phyloP scores from a whole-genome alignment of 2,329 filamentous ascomycete species.

The Microdochium nivale region DNA sequence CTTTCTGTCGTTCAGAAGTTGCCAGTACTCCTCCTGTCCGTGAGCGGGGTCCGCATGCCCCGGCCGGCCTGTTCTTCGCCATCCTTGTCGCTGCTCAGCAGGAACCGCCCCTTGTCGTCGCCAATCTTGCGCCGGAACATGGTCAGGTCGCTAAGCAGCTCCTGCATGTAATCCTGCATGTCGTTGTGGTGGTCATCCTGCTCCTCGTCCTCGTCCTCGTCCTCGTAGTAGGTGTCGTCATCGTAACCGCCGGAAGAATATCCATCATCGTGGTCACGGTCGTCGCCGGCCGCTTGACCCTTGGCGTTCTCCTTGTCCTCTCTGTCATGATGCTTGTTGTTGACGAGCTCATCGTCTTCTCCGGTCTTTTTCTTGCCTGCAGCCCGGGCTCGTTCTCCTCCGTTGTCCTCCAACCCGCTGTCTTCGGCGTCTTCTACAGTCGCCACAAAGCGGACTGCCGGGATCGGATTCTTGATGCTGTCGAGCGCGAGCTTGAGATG shows the following conservation, averaged over 20 bases:
- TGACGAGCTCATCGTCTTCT: constrained; percentile 19
- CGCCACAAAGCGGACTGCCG: constrained; percentile 37
- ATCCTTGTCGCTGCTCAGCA: background rate
- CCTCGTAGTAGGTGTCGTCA: too few species aligned
- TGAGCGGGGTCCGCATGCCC: background rate
- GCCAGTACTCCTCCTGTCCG: background rate
- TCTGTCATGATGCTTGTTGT: constrained; percentile 27
- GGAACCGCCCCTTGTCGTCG: constrained; percentile 67
- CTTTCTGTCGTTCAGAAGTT: constrained; percentile 13
- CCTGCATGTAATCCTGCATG: constrained; percentile 61
- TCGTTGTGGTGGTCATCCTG: constrained; percentile 48
- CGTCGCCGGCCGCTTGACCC: constrained; percentile 27
- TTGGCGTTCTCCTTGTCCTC: constrained; percentile 40
- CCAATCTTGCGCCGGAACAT: constrained; percentile 79
- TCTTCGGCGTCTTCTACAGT: constrained; percentile 9
- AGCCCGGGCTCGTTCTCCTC: constrained; percentile 10
- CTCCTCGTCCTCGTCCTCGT: constrained; percentile 41
- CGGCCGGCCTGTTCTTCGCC: background rate
- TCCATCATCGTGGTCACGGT: constrained; percentile 32
- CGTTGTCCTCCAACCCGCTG: constrained; percentile 14
- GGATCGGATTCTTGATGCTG: constrained; percentile 87
- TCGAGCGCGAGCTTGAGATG: constrained; percentile 82
- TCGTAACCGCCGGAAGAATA: constrained; percentile 27
- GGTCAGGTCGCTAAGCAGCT: constrained; percentile 69
- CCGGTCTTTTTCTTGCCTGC: constrained; percentile 24